Conservation (phyloP, 768 basidiomycete species). For the Naematelia aurantialba region DNA sequence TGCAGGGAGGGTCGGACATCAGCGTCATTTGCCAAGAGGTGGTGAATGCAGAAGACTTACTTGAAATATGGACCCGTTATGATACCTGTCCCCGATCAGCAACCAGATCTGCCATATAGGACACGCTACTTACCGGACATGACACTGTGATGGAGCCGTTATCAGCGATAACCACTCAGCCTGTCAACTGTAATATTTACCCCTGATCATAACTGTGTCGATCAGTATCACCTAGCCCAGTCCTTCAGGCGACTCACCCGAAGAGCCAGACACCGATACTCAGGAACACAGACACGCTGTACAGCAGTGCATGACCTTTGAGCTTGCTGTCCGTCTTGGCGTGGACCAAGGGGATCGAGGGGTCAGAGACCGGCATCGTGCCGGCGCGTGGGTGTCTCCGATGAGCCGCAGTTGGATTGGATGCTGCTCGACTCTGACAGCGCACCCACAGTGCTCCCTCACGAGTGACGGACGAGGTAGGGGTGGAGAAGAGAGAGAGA, state of each 20-base stretch:
- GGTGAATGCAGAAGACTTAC: constrained; percentile 41
- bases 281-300: constrained; percentile 46
- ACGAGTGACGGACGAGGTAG: neutral
- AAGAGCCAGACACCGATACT: constrained; percentile 51
- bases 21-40: neutral
- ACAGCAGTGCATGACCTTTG: constrained; percentile 42
- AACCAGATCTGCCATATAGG: constrained; percentile 46
- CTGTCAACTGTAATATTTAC: constrained; percentile 11
- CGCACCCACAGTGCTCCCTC: neutral
- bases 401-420: neutral
- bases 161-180: constrained; percentile 2
- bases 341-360: constrained; percentile 37
- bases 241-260: constrained; percentile 33
- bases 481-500: neutral
- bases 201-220: constrained; percentile 46
- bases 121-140: constrained; percentile 36
- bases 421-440: too few species aligned
- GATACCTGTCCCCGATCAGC: constrained; percentile 58
- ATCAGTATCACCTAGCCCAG: neutral
- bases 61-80: constrained; percentile 59
- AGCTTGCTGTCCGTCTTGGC: constrained; percentile 36
- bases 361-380: constrained; percentile 29
- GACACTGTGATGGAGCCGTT: constrained; percentile 33
- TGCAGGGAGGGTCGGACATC: constrained; percentile 61
- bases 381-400: neutral